phyloP scores from a whole-genome alignment of 1,139 yeast genomes.

The Sugiyamaella castrensis region DNA sequence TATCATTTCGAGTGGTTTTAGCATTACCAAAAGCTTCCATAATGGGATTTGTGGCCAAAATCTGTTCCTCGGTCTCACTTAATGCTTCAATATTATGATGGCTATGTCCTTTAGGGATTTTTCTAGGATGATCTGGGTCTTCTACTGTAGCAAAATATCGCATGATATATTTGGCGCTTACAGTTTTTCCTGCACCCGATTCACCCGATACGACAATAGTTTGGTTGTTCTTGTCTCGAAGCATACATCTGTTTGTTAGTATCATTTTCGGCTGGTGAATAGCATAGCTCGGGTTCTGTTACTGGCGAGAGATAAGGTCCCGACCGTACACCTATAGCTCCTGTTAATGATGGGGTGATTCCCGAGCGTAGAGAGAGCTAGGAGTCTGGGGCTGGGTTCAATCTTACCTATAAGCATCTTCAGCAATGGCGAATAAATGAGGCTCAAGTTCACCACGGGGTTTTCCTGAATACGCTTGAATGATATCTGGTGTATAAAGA shows the following conservation, averaged over 20 bases:
- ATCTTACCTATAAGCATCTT: constrained; percentile 77
- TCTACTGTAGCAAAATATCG: constrained; percentile 96
- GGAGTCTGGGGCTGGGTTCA: no score
- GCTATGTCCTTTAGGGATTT: constrained; percentile 21
- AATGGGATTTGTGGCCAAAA: constrained; percentile 94
- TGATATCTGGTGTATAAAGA: constrained; percentile 84
- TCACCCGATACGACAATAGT: constrained; percentile 97
- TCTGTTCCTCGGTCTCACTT: constrained; percentile 91
- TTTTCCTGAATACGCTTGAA: constrained; percentile 90
- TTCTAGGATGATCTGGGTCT: constrained; percentile 47
- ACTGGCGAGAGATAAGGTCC: no score
- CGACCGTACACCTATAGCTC: background rate
- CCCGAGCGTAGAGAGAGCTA: no score
- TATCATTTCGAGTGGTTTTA: constrained; percentile 94
- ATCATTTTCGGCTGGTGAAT: background rate
- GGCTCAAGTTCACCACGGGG: constrained; percentile 94
- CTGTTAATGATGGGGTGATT: no score
- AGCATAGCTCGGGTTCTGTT: no score
- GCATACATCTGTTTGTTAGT: constrained; percentile 61
- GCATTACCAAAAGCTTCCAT: constrained; percentile 99
- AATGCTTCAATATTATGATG: constrained; percentile 56
- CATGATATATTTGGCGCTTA: constrained; percentile 95
- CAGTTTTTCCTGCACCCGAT: constrained; percentile 98
- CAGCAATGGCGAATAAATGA: constrained; percentile 96
- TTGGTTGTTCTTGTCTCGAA: constrained; percentile 77